Base-by-base conservation (phyloP, 306 rosid genomes). In the Dalbergia cultrata region DNA sequence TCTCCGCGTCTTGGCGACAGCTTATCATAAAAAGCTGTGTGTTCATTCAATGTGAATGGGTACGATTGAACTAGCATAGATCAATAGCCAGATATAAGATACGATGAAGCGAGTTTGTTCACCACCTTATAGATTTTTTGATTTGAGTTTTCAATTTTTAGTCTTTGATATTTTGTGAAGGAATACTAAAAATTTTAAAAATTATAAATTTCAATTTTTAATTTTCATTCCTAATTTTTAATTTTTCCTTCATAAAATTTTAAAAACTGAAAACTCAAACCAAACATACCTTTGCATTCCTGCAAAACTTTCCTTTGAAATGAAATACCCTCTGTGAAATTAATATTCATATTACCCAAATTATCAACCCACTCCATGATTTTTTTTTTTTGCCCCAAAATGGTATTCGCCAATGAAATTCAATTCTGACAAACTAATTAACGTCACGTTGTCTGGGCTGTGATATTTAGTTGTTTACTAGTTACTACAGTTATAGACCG, bases 1-100 rank as follows among this genome's bases (percentile, higher is more conserved):
- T 60, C 63, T 3, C 59, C 41, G 67, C 54, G 57, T 58, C 14
- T 57, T 58, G n/a, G 26, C n/a, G 45, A 74, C 69, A 59, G 9
- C 22, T 72, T 11, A 56, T 56, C 11, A 71, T 18, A 50, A 34
- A 35, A 72, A 26, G 31, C 75, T 14, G 16, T 10, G 58, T 33
- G 11, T 21, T 53, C 31, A 18, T 12, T 37, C 18, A 11, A 1
- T 13, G 18, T 54, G 66, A 56, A 72, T 8, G 17, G 8, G 18
- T 35, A 53, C 8, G 1, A 14, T 10, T 8, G 49, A 34, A 35
- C 6, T 44, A 22, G 26, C 31, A 41, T 52, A 19, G 19, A 54
- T 35, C 9, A 12, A 41, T 22, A 31, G 31, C 22, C 8, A 13
- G 17, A 0, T 5, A 12, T 13, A 14, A 31, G 31, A 47, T 8